These are phyloP conservation scores for Penicillium hesseltinei DNA, from an alignment of 2,329 filamentous ascomycete genomes.

Conservation along the genomic window DNA sequence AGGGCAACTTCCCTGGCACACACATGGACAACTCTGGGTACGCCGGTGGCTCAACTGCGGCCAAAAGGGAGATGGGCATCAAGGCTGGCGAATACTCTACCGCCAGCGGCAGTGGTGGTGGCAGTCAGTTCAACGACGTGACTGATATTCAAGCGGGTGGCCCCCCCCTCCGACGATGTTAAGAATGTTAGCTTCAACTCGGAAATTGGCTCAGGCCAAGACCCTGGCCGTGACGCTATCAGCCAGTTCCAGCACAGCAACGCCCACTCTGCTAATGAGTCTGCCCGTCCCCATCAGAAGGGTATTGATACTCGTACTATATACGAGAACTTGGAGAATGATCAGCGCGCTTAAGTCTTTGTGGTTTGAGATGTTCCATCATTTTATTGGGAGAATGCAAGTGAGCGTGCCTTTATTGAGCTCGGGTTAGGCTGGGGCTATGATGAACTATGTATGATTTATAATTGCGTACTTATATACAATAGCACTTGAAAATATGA, in stretches of 20 bases:
- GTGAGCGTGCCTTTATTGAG: constrained; percentile 9
- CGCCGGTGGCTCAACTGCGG: constrained; percentile 33
- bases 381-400: constrained; percentile 5
- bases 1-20: constrained; percentile 39
- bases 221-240: constrained; percentile 53
- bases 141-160: constrained; percentile 40
- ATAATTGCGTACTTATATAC: constrained; percentile 11
- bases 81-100: constrained; percentile 23
- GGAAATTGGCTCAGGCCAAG: constrained; percentile 55
- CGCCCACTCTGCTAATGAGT: constrained; percentile 30
- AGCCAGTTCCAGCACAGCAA: constrained; percentile 34
- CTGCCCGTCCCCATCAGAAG: constrained; percentile 28
- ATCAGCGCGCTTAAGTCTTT: constrained; percentile 31
- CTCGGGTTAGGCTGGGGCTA: constrained; percentile 1
- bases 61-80: constrained; percentile 33
- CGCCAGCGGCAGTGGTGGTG: constrained; percentile 29
- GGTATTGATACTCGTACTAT: constrained; percentile 22
- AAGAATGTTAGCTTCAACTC: constrained; percentile 52
- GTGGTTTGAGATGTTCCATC: neutral
- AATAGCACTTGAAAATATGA: constrained; percentile 7
- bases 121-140: constrained; percentile 22
- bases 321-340: constrained; percentile 26
- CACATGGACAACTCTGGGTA: constrained; percentile 37
- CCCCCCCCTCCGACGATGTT: constrained; percentile 37
- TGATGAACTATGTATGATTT: constrained; percentile 7